A percentile compares a stretch with the other conserved stretches of the same genome.
These are phyloP conservation scores for Aspergillus sp. DNA, from an alignment of 2,329 filamentous ascomycete genomes.

Conservation along the genomic window DNA sequence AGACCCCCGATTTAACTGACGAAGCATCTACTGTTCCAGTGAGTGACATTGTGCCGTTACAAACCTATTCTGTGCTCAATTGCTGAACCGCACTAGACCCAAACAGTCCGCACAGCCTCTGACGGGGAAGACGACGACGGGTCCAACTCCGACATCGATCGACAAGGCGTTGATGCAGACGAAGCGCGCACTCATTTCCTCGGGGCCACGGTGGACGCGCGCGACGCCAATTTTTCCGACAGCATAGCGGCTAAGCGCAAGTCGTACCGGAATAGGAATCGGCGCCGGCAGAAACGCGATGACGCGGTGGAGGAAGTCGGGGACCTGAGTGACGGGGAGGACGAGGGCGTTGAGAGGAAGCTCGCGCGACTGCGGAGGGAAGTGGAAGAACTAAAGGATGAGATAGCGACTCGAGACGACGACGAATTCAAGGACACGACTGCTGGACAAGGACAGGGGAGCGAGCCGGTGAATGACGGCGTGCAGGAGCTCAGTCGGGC, in stretches of 20 bases:
- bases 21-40: conserved; percentile 80
- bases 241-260: conserved; percentile 73
- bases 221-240: conserved; percentile 80
- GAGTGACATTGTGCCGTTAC: conserved; percentile 23
- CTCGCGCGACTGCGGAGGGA: conserved; percentile 77
- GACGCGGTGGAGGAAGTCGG: conserved; percentile 54
- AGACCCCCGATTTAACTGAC: conserved; percentile 86
- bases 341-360: conserved; percentile 67
- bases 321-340: conserved; percentile 70
- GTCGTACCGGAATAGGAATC: conserved; percentile 69
- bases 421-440: conserved; percentile 44
- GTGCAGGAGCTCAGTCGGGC: conserved; percentile 63
- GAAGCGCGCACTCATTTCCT: conserved; percentile 74
- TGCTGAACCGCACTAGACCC: conserved; percentile 26
- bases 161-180: conserved; percentile 65
- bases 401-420: conserved; percentile 35
- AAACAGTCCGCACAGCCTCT: conserved; percentile 50
- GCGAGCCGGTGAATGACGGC: conserved; percentile 39
- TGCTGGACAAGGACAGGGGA: conserved; percentile 35
- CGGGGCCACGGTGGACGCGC: conserved; percentile 65
- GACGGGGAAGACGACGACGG: conserved; percentile 49
- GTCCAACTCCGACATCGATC: conserved; percentile 57
- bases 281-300: conserved; percentile 48
- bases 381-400: conserved; percentile 62
- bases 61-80: too few relatives aligned